Evolutionary conservation across 192 early-diverging fungal genomes (phyloP).

Genomic region (Coemansia sp.): DNA sequence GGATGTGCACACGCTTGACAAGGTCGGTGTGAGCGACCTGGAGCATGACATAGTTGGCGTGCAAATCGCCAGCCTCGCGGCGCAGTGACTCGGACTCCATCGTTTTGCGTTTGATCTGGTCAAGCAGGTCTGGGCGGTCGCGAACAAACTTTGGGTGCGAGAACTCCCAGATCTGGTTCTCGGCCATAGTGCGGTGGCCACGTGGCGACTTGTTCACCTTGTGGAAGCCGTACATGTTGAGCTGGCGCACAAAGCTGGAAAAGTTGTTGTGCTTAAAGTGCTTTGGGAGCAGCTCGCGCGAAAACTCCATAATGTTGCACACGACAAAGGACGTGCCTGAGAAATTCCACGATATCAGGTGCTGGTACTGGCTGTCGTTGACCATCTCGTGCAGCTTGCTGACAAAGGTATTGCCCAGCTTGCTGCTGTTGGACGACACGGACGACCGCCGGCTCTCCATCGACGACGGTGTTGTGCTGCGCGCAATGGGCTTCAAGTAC

Average conservation of each 20-base stretch:
- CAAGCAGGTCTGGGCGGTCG: slow-evolving; percentile 74
- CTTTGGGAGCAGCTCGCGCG: slow-evolving; percentile 84
- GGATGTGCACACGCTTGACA: slow-evolving; percentile 69
- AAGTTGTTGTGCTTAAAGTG: slow-evolving; percentile 94
- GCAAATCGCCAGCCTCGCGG: slow-evolving; percentile 76
- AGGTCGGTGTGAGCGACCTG: slow-evolving; percentile 77
- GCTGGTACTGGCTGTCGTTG: slow-evolving; percentile 81
- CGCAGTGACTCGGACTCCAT: slow-evolving; percentile 81
- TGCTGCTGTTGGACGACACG: slow-evolving; percentile 50
- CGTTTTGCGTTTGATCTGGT: slow-evolving; percentile 92
- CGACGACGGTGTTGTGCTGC: slow-evolving; percentile 55
- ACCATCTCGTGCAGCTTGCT: slow-evolving; percentile 79
- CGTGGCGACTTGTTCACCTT: slow-evolving; percentile 83
- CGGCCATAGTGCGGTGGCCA: slow-evolving; percentile 79
- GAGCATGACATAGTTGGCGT: slow-evolving; percentile 74
- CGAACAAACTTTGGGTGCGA: slow-evolving; percentile 82
- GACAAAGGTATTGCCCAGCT: slow-evolving; percentile 62
- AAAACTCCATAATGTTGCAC: slow-evolving; percentile 89
- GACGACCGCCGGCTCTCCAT: slow-evolving; percentile 56
- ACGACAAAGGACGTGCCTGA: slow-evolving; percentile 88
- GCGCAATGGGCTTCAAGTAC: slow-evolving; percentile 54
- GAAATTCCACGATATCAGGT: slow-evolving; percentile 89
- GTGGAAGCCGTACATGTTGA: slow-evolving; percentile 87
- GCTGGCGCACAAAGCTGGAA: slow-evolving; percentile 87
- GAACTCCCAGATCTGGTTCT: slow-evolving; percentile 94